These are phyloP conservation scores for Apiospora phragmitis DNA, from an alignment of 2,329 filamentous ascomycete species.

Conservation along the genomic window DNA sequence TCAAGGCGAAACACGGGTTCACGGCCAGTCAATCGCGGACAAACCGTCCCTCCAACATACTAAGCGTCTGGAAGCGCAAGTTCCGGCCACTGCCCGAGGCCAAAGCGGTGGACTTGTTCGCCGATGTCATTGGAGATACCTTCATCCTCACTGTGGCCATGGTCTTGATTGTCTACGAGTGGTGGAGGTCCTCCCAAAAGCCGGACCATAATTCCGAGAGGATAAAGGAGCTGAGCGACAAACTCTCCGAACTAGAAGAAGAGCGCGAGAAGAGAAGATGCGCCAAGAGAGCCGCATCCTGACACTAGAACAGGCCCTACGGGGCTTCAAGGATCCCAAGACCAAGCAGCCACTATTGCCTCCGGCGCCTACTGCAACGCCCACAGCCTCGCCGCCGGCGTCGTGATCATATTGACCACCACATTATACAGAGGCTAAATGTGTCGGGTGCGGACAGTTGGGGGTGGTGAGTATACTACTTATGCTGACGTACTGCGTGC, in stretches of 20 bases:
- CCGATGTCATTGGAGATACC: conserved; percentile 63
- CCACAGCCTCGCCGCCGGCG: conserved; percentile 27
- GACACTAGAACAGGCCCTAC: conserved; percentile 54
- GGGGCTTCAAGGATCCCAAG: conserved; percentile 54
- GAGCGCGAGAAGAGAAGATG: conserved; percentile 51
- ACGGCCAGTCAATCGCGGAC: conserved; percentile 30
- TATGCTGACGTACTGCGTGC: not conserved
- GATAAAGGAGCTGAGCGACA: conserved; percentile 49
- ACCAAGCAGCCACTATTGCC: conserved; percentile 56
- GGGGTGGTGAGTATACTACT: not conserved
- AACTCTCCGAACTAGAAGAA: conserved; percentile 46
- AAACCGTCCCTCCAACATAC: conserved; percentile 27
- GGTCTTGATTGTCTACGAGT: conserved; percentile 61
- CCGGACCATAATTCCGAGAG: conserved; percentile 58
- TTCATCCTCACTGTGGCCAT: conserved; percentile 63
- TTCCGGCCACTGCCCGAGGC: conserved; percentile 63
- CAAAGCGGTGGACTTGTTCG: conserved; percentile 67
- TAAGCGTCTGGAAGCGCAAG: conserved; percentile 61
- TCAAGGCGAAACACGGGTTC: conserved; percentile 42
- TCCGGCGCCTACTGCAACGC: conserved; percentile 28
- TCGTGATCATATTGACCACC: not conserved
- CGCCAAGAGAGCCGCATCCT: conserved; percentile 47
- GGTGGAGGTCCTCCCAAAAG: conserved; percentile 58
- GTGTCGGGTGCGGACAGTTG: not conserved
- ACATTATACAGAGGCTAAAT: too few relatives aligned